phyloP scores from a whole-genome alignment of 495 filamentous ascomycete species.

The Aspergillus taichungensis region DNA sequence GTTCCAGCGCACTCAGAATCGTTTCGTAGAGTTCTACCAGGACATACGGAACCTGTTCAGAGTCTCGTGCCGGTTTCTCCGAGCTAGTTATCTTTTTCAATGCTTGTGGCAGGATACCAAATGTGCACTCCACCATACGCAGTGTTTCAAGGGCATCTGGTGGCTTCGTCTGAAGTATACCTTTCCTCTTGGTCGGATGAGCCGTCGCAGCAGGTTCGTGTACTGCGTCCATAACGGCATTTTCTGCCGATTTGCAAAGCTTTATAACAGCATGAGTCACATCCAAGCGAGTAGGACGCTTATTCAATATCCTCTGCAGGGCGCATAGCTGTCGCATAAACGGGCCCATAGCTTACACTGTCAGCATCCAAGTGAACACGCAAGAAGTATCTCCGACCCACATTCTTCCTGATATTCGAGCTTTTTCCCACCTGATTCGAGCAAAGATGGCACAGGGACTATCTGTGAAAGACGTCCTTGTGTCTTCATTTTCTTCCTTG shows the following conservation, averaged over 20 bases:
- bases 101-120: constrained; percentile 17
- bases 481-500: constrained; percentile 19
- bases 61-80: constrained; percentile 6
- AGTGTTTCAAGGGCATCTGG: constrained; percentile 11
- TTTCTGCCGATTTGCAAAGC: constrained; percentile 20
- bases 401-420: constrained; percentile 5
- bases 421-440: background rate
- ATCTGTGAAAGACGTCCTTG: background rate
- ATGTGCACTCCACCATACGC: constrained; percentile 16
- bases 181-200: constrained; percentile 1
- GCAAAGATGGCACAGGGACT: background rate
- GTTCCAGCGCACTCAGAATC: constrained; percentile 22
- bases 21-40: constrained; percentile 34
- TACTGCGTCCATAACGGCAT: constrained; percentile 12
- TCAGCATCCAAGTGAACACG: background rate
- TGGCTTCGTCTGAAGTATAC: background rate
- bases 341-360: constrained; percentile 7
- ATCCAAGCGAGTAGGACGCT: constrained; percentile 9
- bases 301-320: constrained; percentile 27
- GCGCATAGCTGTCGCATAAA: constrained; percentile 27
- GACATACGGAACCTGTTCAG: constrained; percentile 27
- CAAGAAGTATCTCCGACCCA: background rate
- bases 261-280: constrained; percentile 16
- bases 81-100: constrained; percentile 24
- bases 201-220: background rate